Percentiles rank a stretch among this genome's conserved stretches.
These are phyloP conservation scores for Gardenia jasminoides DNA, from an alignment of 257 asterid species.

Conservation along the genomic window DNA sequence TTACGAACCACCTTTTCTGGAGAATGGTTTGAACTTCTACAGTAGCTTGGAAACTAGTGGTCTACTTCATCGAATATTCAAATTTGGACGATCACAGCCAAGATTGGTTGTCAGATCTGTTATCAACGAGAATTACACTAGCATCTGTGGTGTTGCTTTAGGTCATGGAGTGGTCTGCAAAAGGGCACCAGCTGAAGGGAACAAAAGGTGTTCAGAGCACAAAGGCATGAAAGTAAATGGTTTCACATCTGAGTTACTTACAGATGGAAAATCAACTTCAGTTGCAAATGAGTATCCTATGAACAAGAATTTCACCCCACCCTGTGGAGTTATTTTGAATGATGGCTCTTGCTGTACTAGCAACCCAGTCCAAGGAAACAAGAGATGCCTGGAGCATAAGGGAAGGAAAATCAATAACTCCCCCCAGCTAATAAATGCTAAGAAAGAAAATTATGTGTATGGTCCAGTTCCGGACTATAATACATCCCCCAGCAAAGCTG, in stretches of 20 bases:
- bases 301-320: neutral
- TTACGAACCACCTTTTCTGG: constrained; percentile 26
- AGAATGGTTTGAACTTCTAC: constrained; percentile 30
- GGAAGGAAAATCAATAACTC: constrained; percentile 25
- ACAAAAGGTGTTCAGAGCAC: constrained; percentile 77
- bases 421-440: constrained; percentile 3
- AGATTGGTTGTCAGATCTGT: constrained; percentile 28
- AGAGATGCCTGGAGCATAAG: constrained; percentile 36
- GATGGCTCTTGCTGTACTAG: constrained; percentile 34
- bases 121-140: constrained; percentile 10
- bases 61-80: constrained; percentile 41
- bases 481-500: neutral
- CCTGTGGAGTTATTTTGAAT: constrained; percentile 35
- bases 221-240: constrained; percentile 85
- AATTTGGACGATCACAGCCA: constrained; percentile 51
- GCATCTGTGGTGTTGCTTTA: constrained; percentile 67
- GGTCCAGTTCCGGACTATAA: constrained; percentile 6
- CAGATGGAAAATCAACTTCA: constrained; percentile 3
- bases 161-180: constrained; percentile 70
- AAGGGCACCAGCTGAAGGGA: constrained; percentile 57
- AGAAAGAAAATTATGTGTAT: constrained; percentile 10
- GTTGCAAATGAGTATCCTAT: neutral
- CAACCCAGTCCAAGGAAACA: constrained; percentile 33
- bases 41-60: constrained; percentile 20
- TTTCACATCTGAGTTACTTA: constrained; percentile 25